Evolutionary conservation across 768 basidiomycete species (phyloP), one percentile per base, ranked within the genome.

Genomic region (Galerina marginata): DNA sequence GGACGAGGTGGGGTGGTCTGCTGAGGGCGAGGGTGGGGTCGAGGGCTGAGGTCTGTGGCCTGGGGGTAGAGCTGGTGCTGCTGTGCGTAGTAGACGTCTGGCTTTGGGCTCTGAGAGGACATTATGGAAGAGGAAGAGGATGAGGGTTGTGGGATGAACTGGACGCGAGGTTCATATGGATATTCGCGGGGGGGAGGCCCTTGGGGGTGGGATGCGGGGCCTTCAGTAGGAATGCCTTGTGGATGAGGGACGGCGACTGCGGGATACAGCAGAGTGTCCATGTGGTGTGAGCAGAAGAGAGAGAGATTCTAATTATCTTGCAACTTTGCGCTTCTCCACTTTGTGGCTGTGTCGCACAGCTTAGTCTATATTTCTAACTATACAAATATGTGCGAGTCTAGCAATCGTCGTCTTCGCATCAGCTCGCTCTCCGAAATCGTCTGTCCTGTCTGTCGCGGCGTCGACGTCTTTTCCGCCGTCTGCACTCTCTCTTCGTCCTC

Each of bases 361-460:
- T 63, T 53, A 54, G 39, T 63, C 65, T 66, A 66, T 66, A 59
- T 36, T 59, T 54, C 45, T 58, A 60, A 49, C 57, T 75, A 76
- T 62, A 80, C 79, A 68, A 81, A 87, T 51, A 90, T 86, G 69
- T 91, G 89, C 53, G 88, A 82, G 65, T 91, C 90, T 54, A 95
- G 77, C 71, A 95, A 71, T 67, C 93, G 84, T 54, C 91, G 83
- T 66, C 94, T 81, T 67, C 88, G 77, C 81, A 95, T 89, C 71
- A 94, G 72, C 73, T 92, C 92, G 16, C 79, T 83, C 73, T 93
- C 91, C n/a, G 84, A 82, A 58, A 92, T 92, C 43, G 86, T 87
- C 63, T 88, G 86, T 15, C 90, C 88, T 12, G 82, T 75, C 74
- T 60, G 44, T 62, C 72, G 72, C n/a, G 67, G 69, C 10, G 61